Percentiles rank a stretch among this genome's conserved stretches.
Evolutionary conservation across 116 monocot genomes (phyloP).

Genomic region (Posidonia oceanica): DNA sequence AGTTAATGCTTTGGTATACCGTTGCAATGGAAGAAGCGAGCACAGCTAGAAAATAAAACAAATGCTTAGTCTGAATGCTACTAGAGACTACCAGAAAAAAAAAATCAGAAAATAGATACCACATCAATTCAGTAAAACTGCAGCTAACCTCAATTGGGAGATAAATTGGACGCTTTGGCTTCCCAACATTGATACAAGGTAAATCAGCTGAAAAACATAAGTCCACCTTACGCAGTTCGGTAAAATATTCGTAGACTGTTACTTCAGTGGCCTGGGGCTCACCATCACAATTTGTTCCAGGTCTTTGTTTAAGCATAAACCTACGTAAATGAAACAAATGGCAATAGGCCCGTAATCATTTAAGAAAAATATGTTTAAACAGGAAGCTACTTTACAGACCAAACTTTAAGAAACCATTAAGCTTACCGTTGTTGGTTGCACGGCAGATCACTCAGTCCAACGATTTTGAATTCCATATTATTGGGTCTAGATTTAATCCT

Average conservation of each 20-base stretch:
- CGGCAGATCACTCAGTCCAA: slow-evolving; percentile 67
- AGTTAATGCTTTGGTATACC: slow-evolving; percentile 73
- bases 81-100: neutral
- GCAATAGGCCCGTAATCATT: neutral
- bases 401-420: neutral
- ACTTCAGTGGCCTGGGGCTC: slow-evolving; percentile 27
- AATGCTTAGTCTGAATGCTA: neutral
- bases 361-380: neutral
- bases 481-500: slow-evolving; percentile 41
- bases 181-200: slow-evolving; percentile 89
- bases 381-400: neutral
- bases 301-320: slow-evolving; percentile 46
- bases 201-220: slow-evolving; percentile 37
- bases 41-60: slow-evolving; percentile 39
- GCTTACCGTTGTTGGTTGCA: slow-evolving; percentile 51
- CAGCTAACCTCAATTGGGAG: slow-evolving; percentile 67
- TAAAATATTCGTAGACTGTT: slow-evolving; percentile 74
- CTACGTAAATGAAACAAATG: slow-evolving; percentile 14
- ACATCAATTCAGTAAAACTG: neutral
- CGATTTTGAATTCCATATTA: slow-evolving; percentile 62
- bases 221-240: slow-evolving; percentile 21
- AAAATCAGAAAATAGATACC: neutral
- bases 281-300: slow-evolving; percentile 2
- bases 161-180: slow-evolving; percentile 74
- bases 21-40: slow-evolving; percentile 57